Evolutionary conservation across 768 basidiomycete species (phyloP).

Genomic region (Mycena rebaudengoi): DNA sequence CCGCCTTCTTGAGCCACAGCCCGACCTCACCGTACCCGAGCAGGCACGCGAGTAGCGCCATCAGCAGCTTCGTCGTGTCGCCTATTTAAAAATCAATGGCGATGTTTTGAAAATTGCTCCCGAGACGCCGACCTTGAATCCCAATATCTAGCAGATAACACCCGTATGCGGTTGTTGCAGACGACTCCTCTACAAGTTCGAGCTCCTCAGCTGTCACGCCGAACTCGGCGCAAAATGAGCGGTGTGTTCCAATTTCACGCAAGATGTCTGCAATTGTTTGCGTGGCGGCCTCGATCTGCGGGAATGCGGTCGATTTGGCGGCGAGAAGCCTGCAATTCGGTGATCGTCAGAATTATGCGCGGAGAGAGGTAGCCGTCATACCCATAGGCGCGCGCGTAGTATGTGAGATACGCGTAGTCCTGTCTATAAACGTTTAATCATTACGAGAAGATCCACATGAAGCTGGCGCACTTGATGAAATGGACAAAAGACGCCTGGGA

Average conservation of each 20-base stretch:
- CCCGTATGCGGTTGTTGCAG: conserved; percentile 86
- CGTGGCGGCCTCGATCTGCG: conserved; percentile 68
- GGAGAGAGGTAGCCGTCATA: conserved; percentile 36
- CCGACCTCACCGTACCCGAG: conserved; percentile 95
- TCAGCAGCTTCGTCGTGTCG: conserved; percentile 74
- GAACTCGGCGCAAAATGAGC: conserved; percentile 73
- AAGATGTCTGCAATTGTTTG: conserved; percentile 70
- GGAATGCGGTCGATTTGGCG: conserved; percentile 76
- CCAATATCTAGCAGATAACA: conserved; percentile 86
- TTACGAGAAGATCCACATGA: neutral
- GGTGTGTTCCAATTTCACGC: conserved; percentile 78
- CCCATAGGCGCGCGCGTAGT: conserved; percentile 87
- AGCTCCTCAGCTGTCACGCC: conserved; percentile 71
- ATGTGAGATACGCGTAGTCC: conserved; percentile 83
- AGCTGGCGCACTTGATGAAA: conserved; percentile 76
- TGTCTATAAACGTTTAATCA: conserved; percentile 55
- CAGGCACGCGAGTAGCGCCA: conserved; percentile 87
- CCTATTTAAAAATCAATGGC: conserved; percentile 46
- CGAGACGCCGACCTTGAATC: conserved; percentile 57
- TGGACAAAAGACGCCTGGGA: conserved; percentile 74
- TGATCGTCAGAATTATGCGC: neutral
- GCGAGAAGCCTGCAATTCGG: conserved; percentile 68
- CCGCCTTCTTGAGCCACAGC: conserved; percentile 76
- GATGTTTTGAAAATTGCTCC: neutral
- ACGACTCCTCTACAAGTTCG: conserved; percentile 66